Evolutionary conservation across 1,284 basidiomycete species (phyloP).

Genomic region (Apiotrichum mycotoxinovorans): DNA sequence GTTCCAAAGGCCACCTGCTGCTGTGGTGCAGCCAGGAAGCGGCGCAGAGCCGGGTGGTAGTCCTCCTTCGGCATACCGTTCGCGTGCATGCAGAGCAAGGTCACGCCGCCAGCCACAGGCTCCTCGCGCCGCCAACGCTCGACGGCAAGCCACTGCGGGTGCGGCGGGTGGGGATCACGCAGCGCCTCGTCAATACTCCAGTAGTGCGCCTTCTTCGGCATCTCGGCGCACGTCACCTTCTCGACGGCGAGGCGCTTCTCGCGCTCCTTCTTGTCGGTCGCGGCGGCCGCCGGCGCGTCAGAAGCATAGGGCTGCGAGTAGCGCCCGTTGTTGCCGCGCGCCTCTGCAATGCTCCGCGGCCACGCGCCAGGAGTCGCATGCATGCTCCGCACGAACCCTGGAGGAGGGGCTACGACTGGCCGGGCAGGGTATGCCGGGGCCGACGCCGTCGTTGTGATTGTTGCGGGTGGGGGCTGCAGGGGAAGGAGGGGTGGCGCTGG

Average conservation of each 20-base stretch:
- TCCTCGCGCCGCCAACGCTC: constrained; percentile 18
- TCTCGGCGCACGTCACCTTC: not conserved
- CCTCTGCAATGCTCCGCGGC: not conserved
- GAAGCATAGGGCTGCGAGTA: not conserved
- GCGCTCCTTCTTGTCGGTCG: not conserved
- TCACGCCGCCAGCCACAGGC: constrained; percentile 52
- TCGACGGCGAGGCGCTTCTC: not conserved
- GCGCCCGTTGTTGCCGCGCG: not conserved
- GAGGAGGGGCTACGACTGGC: not conserved
- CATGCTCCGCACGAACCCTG: not conserved
- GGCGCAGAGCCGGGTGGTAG: constrained; percentile 61
- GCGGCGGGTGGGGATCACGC: constrained; percentile 29
- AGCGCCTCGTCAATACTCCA: constrained; percentile 3
- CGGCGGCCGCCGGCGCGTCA: not conserved
- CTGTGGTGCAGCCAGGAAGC: constrained; percentile 37
- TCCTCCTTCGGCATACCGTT: constrained; percentile 75
- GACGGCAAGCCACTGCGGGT: constrained; percentile 44
- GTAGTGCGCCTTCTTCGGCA: not conserved
- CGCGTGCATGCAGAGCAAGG: constrained; percentile 69
- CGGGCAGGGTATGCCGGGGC: not conserved
- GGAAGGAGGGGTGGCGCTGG: not conserved
- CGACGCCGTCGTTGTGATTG: not conserved
- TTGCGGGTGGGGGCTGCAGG: not conserved
- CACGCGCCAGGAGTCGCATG: constrained; percentile 3
- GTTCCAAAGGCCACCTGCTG: constrained; percentile 6